phyloP scores from a whole-genome alignment of 257 asterid genomes.

The Solanum phureja region DNA sequence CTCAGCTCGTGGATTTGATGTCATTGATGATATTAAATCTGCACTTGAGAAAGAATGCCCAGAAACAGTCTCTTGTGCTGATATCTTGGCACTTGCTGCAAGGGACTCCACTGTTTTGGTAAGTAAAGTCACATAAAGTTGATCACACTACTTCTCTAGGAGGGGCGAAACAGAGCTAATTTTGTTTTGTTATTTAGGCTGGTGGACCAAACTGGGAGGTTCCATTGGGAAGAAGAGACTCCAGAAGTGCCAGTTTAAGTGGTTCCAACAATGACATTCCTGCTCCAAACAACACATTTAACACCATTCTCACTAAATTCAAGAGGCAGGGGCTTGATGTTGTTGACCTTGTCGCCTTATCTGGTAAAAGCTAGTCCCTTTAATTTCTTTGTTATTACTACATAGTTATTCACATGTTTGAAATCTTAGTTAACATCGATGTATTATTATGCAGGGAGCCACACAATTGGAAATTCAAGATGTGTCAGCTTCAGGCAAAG shows the following conservation, averaged over 20 bases:
- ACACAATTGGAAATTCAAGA: slow-evolving; percentile 78
- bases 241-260: slow-evolving; percentile 73
- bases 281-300: slow-evolving; percentile 87
- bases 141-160: neutral
- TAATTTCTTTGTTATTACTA: neutral
- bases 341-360: slow-evolving; percentile 79
- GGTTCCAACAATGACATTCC: slow-evolving; percentile 91
- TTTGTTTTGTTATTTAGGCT: slow-evolving; percentile 10
- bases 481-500: slow-evolving; percentile 81
- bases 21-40: slow-evolving; percentile 75
- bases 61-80: slow-evolving; percentile 82
- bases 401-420: neutral
- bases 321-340: slow-evolving; percentile 60
- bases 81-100: slow-evolving; percentile 73
- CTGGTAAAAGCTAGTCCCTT: slow-evolving; percentile 32
- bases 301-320: slow-evolving; percentile 76
- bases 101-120: slow-evolving; percentile 78
- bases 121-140: neutral
- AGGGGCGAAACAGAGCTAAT: neutral
- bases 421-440: neutral
- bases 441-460: slow-evolving; percentile 51
- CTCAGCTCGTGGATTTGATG: slow-evolving; percentile 76
- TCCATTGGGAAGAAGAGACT: slow-evolving; percentile 83
- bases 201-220: slow-evolving; percentile 90
- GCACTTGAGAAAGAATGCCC: slow-evolving; percentile 47